A percentile compares a stretch with the other conserved stretches of the same genome.
Evolutionary conservation across 2,329 filamentous ascomycete species (phyloP).

Genomic region (Didymella pomorum): DNA sequence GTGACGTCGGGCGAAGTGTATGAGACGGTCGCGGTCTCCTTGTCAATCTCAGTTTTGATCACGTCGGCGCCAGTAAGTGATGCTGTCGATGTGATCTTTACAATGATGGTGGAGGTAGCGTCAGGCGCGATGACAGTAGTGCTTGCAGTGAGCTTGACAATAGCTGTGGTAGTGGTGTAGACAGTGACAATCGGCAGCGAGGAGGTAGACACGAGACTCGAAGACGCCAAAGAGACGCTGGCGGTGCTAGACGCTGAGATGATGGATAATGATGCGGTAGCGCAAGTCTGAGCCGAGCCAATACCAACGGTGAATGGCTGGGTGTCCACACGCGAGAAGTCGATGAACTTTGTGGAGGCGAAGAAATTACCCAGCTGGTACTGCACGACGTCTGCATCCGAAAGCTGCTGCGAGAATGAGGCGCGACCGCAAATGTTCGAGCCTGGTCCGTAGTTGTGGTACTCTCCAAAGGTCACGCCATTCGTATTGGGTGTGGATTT

Average conservation of each 20-base stretch:
- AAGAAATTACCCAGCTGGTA: constrained; percentile 55
- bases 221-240: background rate
- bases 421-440: constrained; percentile 43
- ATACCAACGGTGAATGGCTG: constrained; percentile 50
- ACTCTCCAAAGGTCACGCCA: constrained; percentile 41
- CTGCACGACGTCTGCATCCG: constrained; percentile 47
- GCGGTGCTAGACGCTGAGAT: background rate
- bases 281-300: constrained; percentile 39
- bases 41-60: constrained; percentile 22
- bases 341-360: constrained; percentile 52
- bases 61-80: constrained; percentile 26
- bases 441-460: constrained; percentile 51
- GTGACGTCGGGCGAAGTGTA: constrained; percentile 39
- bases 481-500: constrained; percentile 30
- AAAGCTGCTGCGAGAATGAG: constrained; percentile 50
- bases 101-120: constrained; percentile 31
- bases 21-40: constrained; percentile 38
- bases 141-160: constrained; percentile 30
- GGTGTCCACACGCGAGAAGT: constrained; percentile 51
- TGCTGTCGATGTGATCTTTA: constrained; percentile 22
- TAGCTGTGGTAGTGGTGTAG: constrained; percentile 29
- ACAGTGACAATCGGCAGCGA: constrained; percentile 24
- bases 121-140: constrained; percentile 29
- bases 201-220: constrained; percentile 9
- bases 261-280: constrained; percentile 27